phyloP scores from a whole-genome alignment of 2,329 filamentous ascomycete genomes.

The Aspergillus unguis region DNA sequence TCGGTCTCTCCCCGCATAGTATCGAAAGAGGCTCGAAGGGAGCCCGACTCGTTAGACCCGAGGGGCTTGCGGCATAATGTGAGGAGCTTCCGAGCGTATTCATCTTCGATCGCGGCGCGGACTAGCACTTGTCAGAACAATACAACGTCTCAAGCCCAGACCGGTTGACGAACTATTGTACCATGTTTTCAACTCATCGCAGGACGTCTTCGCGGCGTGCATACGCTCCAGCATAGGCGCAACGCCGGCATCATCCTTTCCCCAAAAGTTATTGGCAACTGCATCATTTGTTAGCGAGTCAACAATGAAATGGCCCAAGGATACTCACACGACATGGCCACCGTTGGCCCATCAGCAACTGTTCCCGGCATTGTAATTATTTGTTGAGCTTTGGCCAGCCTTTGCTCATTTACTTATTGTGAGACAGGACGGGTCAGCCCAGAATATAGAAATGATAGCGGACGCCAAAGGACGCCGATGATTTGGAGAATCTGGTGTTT shows the following conservation, averaged over 20 bases:
- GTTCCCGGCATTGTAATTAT: slow-evolving; percentile 56
- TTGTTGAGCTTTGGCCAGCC: slow-evolving; percentile 36
- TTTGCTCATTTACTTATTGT: slow-evolving; percentile 30
- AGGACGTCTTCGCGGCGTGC: slow-evolving; percentile 89
- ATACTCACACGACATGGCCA: slow-evolving; percentile 64
- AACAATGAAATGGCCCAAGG: background rate
- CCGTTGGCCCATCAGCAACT: slow-evolving; percentile 60
- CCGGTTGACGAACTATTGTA: slow-evolving; percentile 67
- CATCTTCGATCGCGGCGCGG: slow-evolving; percentile 90
- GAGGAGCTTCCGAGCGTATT: slow-evolving; percentile 86
- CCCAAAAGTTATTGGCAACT: slow-evolving; percentile 99
- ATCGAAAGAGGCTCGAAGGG: slow-evolving; percentile 79
- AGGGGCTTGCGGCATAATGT: slow-evolving; percentile 83
- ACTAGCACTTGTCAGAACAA: slow-evolving; percentile 49
- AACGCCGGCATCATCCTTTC: slow-evolving; percentile 96
- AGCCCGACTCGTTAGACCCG: slow-evolving; percentile 82
- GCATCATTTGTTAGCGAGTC: slow-evolving; percentile 9
- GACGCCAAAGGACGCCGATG: background rate
- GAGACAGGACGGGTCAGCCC: slow-evolving; percentile 12
- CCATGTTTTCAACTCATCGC: slow-evolving; percentile 88
- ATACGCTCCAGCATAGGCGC: slow-evolving; percentile 88
- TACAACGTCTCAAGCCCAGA: background rate
- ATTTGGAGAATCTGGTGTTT: background rate
- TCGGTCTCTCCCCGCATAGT: slow-evolving; percentile 86
- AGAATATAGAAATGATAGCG: slow-evolving; percentile 6